Percentiles rank a stretch among this genome's conserved stretches.
phyloP scores from a whole-genome alignment of 768 basidiomycete species.

The Mycena galopus region DNA sequence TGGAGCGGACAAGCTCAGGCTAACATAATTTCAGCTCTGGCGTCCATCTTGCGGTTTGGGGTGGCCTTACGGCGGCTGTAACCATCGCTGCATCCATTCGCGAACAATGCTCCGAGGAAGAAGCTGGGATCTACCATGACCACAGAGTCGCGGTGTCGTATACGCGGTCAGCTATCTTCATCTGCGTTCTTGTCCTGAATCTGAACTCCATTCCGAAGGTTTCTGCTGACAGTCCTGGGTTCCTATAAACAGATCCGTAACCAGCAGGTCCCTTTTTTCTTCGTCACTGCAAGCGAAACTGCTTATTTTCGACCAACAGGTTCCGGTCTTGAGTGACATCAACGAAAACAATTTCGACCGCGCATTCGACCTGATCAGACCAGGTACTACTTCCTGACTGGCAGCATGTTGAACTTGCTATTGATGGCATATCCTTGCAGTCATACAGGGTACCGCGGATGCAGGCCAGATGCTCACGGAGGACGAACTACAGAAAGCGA shows the following conservation, averaged over 20 bases:
- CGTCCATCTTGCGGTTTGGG: slow-evolving; percentile 27
- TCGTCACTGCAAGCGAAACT: no score
- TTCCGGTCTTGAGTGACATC: slow-evolving; percentile 52
- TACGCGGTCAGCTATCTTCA: slow-evolving; percentile 23
- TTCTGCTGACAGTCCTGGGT: slow-evolving; percentile 54
- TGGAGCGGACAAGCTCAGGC: neutral
- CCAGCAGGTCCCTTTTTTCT: slow-evolving; percentile 45
- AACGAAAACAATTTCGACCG: slow-evolving; percentile 56
- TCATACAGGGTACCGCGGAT: slow-evolving; percentile 69
- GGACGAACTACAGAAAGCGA: slow-evolving; percentile 62
- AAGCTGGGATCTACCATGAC: slow-evolving; percentile 33
- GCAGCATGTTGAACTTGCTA: no score
- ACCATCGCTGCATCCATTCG: slow-evolving; percentile 32
- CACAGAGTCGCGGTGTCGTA: slow-evolving; percentile 31
- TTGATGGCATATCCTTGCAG: no score
- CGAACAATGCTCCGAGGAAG: slow-evolving; percentile 20
- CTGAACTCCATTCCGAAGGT: slow-evolving; percentile 38
- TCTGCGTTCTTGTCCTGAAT: neutral
- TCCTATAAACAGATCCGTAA: slow-evolving; percentile 58
- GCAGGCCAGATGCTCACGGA: slow-evolving; percentile 62
- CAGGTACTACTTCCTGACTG: no score
- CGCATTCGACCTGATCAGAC: slow-evolving; percentile 54
- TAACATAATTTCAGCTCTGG: slow-evolving; percentile 27
- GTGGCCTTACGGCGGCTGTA: slow-evolving; percentile 27
- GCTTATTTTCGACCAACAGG: no score